Base-by-base conservation (phyloP, 768 basidiomycete genomes). In the Kwoniella dejecticola region DNA sequence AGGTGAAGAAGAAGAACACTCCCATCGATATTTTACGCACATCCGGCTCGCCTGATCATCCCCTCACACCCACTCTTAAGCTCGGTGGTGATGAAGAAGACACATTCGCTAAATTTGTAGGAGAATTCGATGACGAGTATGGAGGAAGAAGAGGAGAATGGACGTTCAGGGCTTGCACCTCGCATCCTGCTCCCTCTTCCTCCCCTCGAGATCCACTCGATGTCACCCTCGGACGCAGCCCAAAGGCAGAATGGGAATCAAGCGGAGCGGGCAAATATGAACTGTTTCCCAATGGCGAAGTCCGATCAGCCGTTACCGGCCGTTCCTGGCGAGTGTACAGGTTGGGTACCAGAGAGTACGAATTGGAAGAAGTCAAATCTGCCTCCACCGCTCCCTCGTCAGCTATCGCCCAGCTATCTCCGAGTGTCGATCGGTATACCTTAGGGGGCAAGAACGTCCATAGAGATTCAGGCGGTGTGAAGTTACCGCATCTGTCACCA, bases 71-170 rank as follows among this genome's bases (percentile, higher is more conserved):
- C 17, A 68, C 69, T 3, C 47, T 77, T n/a, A 42, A 66, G 33
- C 60, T 76, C 0, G 77, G 70, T 7, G 75, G 68, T 0, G 76
- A 76, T 21, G 76, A 77, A 10, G 79, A 79, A 48, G 79, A 80
- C 52, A 67, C 73, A 1, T 80, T 80, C 57, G 76, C 76, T 45
- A 76, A 76, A 36, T 80, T 80, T 52, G 79, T 80, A 17, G 77
- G 77, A 24, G 70, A 75, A 45, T 77, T 77, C 47, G 80, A 80
- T 31, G 74, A 78, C 29, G 79, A 80, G 44, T 80, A 79, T 52
- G 78, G 74, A 46, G 76, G 66, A 24, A 65, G 78, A 36, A 60
- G 80, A 15, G 77, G 75, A 12, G 70, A 77, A 21, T 80, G 80
- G 80, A 77, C 75, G 10, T 80, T 80, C 56, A 55, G 69, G 41